Conservation (phyloP, 441 rosid genomes). For the Mallotus japonicus region DNA sequence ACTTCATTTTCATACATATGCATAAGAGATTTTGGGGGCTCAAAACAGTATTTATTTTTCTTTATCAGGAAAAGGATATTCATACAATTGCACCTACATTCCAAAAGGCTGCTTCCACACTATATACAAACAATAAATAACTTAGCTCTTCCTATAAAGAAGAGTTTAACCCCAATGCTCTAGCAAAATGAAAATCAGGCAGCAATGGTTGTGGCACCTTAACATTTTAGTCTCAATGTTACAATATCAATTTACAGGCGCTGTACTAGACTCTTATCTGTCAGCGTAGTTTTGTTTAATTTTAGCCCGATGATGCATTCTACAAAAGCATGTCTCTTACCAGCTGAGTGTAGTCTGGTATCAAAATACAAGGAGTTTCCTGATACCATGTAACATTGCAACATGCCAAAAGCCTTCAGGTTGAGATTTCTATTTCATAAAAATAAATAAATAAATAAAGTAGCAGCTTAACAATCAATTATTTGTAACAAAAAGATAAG, state of each 20-base stretch:
- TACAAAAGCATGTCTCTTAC: background rate
- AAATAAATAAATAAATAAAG: no score
- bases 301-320: background rate
- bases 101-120: background rate
- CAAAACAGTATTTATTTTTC: background rate
- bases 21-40: background rate
- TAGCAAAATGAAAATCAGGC: background rate
- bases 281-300: background rate
- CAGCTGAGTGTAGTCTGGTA: background rate
- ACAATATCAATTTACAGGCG: background rate
- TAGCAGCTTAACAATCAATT: background rate
- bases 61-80: background rate
- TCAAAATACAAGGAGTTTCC: background rate
- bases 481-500: background rate
- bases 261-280: background rate
- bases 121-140: background rate
- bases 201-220: background rate
- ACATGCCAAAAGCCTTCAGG: background rate
- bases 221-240: background rate
- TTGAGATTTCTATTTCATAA: background rate
- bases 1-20: background rate
- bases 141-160: background rate
- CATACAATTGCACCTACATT: background rate
- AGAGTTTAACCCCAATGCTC: background rate
- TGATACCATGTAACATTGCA: constrained; percentile 1